Evolutionary conservation across 75 land plant species (phyloP), one percentile per base, ranked within the genome.

Genomic region (Azolla pinnata): DNA sequence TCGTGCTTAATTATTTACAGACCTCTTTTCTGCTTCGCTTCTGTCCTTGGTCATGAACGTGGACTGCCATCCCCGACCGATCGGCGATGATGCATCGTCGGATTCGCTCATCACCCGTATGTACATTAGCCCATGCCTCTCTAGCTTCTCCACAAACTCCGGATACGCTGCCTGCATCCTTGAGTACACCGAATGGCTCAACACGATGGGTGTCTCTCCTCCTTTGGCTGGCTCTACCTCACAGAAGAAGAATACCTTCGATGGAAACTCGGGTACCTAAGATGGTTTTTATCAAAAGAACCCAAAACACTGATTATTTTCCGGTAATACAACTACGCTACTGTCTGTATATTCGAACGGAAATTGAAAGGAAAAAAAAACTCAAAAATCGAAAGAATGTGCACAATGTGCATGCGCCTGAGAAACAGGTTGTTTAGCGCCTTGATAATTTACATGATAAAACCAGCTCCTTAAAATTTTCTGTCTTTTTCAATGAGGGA

Each of bases 1-100:
- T 48, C n/a, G n/a, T n/a, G n/a, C n/a, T n/a, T n/a, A n/a, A n/a
- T n/a, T n/a, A n/a, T n/a, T n/a, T n/a, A n/a, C n/a, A n/a, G n/a
- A 91, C 97, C 93, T 85, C 62, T 78, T 71, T 63, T 88, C 90
- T 21, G 98, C 98, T 26, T 73, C 72, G 12, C 33, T 55, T 49
- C 73, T 90, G 55, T 85, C 85, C 29, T 71, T 72, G 27, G 98
- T 93, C 69, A 89, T 53, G 73, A 93, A 93, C 0, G 96, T 93
- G 0, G 96, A 88, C 45, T 88, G 95, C 98, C 98, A 93, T 0
- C 98, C 98, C 30, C 98, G 86, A 31, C 98, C 98, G 30, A 89
- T 93, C 0, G 98, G 85, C 30, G 98, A 93, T 20, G 96, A 83
- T 21, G 83, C 86, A 50, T 93, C 98, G 66, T 93, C 98, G 57